Evolutionary conservation across 495 filamentous ascomycete species (phyloP), one percentile per base, ranked within the genome.

Genomic region (Aspergillus cristatus): DNA sequence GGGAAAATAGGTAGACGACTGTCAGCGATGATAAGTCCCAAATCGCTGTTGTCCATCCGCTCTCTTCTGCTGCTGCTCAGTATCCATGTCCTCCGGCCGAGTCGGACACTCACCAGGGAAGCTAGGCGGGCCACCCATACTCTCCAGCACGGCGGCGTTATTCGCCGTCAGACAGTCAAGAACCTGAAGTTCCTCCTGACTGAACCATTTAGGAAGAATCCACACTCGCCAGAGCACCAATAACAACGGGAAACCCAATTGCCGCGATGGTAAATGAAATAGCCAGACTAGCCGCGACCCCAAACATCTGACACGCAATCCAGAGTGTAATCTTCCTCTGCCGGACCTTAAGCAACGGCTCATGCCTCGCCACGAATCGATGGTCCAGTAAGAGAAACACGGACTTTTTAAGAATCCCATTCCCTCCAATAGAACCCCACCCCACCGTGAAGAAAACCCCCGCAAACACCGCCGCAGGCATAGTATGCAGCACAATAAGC

Each of bases 381-480:
- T 41, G 52, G 51, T 93, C 86, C 20, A 66, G 60, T 10, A 66
- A 48, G 2, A 88, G 65, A 53, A 79, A 89, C 18, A 86, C 44
- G 1, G 85, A 39, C 47, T 89, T 91, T 24, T 65, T 47, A 0
- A 80, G 82, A 43, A 91, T 86, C 14, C 82, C 81, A 55, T 87
- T 90, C 12, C 54, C 69, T 45, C 72, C 63, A 32, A 86, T 71
- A 11, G 81, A 79, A 40, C 82, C 76, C 43, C 78, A 72, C 7
- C 84, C 86, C 74, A 91, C 86, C 48, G 87, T 79, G 60, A 91
- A 89, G 67, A 94, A 91, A 15, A 94, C 67, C 2, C 86, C 86
- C 0, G 81, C 81, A 26, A 91, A 68, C 3, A 91, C 79, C 34
- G 72, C 82, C 43, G 84, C 79, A 0, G 86, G 86, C 47, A 93